Conservation (phyloP, 208 protist genomes). For the Porcisia hertigi region DNA sequence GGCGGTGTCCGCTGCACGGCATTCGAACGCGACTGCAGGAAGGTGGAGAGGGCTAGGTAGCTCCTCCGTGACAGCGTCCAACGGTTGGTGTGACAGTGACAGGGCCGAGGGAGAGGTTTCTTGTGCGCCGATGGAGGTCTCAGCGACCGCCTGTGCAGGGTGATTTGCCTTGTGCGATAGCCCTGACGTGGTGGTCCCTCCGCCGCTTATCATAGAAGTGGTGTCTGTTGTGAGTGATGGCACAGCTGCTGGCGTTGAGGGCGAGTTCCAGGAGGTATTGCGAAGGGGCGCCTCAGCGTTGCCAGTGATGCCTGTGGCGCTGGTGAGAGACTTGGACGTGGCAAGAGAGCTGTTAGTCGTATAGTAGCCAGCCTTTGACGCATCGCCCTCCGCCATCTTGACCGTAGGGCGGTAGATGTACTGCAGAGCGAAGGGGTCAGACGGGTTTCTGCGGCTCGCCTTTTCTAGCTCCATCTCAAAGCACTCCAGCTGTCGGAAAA, state of each 20-base stretch:
- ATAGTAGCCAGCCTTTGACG: neutral
- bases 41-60: constrained; percentile 26
- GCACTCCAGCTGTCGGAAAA: constrained; percentile 28
- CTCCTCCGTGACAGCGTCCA: neutral
- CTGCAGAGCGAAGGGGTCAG: constrained; percentile 5
- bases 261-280: neutral
- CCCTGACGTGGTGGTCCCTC: neutral
- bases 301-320: neutral
- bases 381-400: constrained; percentile 9
- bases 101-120: neutral
- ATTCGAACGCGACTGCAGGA: constrained; percentile 26
- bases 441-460: constrained; percentile 2
- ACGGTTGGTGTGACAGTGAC: neutral
- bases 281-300: neutral
- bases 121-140: neutral
- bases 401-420: constrained; percentile 30
- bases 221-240: neutral
- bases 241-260: neutral
- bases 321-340: neutral
- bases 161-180: neutral
- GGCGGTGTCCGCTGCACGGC: constrained; percentile 12
- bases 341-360: constrained; percentile 19
- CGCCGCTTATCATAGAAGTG: neutral
- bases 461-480: constrained; percentile 25
- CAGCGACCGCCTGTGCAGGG: neutral